A percentile compares a stretch with the other conserved stretches of the same genome.
These are phyloP conservation scores for Trametes sanguinea DNA, from an alignment of 768 basidiomycete species.

Conservation along the genomic window DNA sequence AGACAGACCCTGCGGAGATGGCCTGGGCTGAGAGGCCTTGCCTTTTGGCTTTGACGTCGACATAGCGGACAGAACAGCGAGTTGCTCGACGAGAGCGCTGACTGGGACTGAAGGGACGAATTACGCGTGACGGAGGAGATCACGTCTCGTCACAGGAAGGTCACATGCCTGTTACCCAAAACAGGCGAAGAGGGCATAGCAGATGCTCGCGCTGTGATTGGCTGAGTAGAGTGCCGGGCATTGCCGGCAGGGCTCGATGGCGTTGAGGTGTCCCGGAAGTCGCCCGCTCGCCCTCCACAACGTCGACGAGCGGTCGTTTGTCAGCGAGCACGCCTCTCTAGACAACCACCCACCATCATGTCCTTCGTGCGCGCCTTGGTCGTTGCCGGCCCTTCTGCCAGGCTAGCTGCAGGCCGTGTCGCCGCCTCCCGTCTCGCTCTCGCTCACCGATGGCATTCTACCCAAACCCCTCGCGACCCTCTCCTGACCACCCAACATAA, in stretches of 20 bases:
- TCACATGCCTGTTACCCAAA: background rate
- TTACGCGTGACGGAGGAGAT: background rate
- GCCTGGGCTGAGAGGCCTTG: conserved; percentile 55
- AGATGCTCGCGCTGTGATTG: conserved; percentile 47
- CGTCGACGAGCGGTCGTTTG: conserved; percentile 27
- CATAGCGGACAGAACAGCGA: conserved; percentile 41
- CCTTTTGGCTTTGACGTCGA: conserved; percentile 59
- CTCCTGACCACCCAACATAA: conserved; percentile 28
- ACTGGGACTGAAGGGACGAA: no score
- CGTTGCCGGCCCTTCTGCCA: conserved; percentile 53
- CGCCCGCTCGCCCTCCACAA: conserved; percentile 25
- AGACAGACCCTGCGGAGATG: conserved; percentile 70
- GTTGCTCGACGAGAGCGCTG: background rate
- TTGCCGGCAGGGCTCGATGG: conserved; percentile 28
- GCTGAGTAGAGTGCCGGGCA: conserved; percentile 35
- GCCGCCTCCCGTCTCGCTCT: conserved; percentile 36
- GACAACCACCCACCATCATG: conserved; percentile 54
- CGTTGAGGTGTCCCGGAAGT: conserved; percentile 28
- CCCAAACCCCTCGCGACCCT: conserved; percentile 32
- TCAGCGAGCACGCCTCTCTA: conserved; percentile 33
- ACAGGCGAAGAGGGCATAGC: conserved; percentile 18
- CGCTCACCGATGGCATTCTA: conserved; percentile 55
- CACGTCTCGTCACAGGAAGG: conserved; percentile 7
- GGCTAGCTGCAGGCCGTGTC: conserved; percentile 37
- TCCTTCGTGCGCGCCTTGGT: conserved; percentile 57